Conservation (phyloP, 2,329 filamentous ascomycete genomes). For the Orbilia oligospora region DNA sequence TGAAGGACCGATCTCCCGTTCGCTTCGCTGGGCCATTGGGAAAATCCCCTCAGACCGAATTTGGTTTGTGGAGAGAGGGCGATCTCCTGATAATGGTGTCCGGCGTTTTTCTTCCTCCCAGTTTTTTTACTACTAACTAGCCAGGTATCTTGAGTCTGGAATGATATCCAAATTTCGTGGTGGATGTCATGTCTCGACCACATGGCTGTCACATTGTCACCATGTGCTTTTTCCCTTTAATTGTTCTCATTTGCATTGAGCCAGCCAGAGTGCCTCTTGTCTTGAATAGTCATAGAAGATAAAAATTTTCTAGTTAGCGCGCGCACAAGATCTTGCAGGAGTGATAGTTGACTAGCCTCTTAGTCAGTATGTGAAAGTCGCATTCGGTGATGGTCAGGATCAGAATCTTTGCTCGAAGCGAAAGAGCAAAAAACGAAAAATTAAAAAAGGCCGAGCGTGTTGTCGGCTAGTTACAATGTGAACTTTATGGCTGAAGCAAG, state of each 20-base stretch:
- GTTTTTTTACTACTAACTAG: neutral
- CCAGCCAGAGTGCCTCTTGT: constrained; percentile 3
- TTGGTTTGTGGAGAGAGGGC: constrained; percentile 10
- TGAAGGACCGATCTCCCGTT: constrained; percentile 53
- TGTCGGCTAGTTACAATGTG: neutral
- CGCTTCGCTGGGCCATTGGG: constrained; percentile 6
- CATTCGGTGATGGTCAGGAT: constrained; percentile 21
- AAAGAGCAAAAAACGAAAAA: neutral
- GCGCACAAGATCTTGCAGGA: constrained; percentile 2
- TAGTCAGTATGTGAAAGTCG: neutral
- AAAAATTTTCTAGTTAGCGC: constrained; percentile 26
- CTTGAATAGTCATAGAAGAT: neutral
- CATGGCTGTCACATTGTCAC: constrained; percentile 14
- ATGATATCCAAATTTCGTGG: neutral
- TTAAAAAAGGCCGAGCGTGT: constrained; percentile 2
- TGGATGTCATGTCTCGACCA: neutral
- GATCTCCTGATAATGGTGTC: constrained; percentile 27
- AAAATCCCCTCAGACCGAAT: constrained; percentile 32
- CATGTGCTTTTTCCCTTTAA: constrained; percentile 14
- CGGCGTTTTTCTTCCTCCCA: too few species aligned
- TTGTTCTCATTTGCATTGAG: neutral
- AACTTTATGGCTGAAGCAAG: constrained; percentile 39
- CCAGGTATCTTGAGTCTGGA: constrained; percentile 7
- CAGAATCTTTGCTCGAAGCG: neutral
- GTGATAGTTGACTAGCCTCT: too few species aligned